Base-by-base conservation (phyloP, 208 protist genomes). In the Crithidia acanthocephali region DNA sequence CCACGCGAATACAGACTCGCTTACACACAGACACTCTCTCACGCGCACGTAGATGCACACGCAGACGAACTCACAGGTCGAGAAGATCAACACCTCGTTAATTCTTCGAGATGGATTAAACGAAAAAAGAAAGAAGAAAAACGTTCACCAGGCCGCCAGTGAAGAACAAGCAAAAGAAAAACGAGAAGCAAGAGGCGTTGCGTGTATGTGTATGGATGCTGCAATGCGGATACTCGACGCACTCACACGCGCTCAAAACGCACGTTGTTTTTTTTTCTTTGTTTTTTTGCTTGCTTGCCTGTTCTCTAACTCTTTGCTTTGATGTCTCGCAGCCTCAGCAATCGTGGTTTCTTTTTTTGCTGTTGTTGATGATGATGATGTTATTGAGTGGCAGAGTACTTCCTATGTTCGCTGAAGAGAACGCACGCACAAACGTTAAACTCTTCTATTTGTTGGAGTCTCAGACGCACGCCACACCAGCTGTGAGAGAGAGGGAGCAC, bases 321-420 rank as follows among this genome's bases (percentile, higher is more conserved):
- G 5, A 25, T 27, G 15, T 32, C 25, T 32, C 16, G 9, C 18
- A 56, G 7, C 6, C 9, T 32, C 25, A 27, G 50, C 25, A 22
- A 32, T 50, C 37, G 9, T 13, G 9, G 9, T 50, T 50, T 22
- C 20, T 50, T 16, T 22, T 22, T 50, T 50, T 50, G 10, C 10
- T 22, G 37, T 13, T 15, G 37, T n/a, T n/a, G n/a, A n/a, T n/a
- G n/a, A n/a, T n/a, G n/a, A n/a, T n/a, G n/a, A n/a, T n/a, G 44
- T 9, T 8, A 6, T 8, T 22, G 23, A 15, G 23, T 13, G 23
- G 5, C 3, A 53, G 48, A 28, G 23, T 53, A 23, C 50, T 50
- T 68, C 25, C 30, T 44, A 23, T 59, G 53, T 42, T 44, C 20
- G 50, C 25, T 30, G 25, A 55, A 32, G 5, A 55, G 25, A 55